phyloP scores from a whole-genome alignment of 192 early-diverging fungal genomes.

The Gryganskiella cystojenkinii region DNA sequence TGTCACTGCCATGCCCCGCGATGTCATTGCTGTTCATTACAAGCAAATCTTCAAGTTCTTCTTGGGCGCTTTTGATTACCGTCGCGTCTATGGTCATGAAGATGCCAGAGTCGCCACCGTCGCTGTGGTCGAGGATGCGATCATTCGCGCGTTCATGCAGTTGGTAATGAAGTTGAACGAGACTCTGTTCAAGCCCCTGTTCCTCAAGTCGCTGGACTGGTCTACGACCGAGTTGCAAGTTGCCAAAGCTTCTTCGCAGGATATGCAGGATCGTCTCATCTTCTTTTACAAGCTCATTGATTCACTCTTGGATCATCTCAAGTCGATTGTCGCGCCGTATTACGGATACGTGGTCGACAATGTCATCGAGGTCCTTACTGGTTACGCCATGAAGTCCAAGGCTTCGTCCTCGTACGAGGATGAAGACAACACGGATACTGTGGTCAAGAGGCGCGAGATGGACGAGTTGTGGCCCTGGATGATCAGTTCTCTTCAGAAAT shows the following conservation, averaged over 20 bases:
- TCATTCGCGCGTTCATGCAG: constrained; percentile 82
- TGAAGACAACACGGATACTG: constrained; percentile 9
- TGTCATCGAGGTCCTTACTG: constrained; percentile 65
- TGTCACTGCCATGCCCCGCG: constrained; percentile 70
- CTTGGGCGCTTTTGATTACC: constrained; percentile 70
- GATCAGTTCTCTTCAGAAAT: constrained; percentile 73
- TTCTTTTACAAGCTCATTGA: constrained; percentile 60
- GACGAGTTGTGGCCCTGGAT: constrained; percentile 79
- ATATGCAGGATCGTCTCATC: constrained; percentile 39
- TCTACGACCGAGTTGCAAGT: constrained; percentile 59
- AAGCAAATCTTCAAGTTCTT: constrained; percentile 91
- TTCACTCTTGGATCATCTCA: constrained; percentile 57
- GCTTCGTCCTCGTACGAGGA: constrained; percentile 17
- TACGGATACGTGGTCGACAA: constrained; percentile 79
- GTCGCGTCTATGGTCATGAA: constrained; percentile 49
- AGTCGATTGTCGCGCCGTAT: constrained; percentile 78
- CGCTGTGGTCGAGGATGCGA: constrained; percentile 70
- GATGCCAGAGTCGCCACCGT: constrained; percentile 41
- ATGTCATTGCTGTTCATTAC: constrained; percentile 74
- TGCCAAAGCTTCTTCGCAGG: constrained; percentile 25
- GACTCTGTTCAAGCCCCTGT: constrained; percentile 93
- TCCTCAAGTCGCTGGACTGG: constrained; percentile 89
- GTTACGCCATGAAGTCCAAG: constrained; percentile 55
- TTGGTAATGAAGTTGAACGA: constrained; percentile 94
- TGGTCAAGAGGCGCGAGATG: constrained; percentile 45